Base-by-base conservation (phyloP, 164 flowering plant genomes). In the Vitis cinerea region DNA sequence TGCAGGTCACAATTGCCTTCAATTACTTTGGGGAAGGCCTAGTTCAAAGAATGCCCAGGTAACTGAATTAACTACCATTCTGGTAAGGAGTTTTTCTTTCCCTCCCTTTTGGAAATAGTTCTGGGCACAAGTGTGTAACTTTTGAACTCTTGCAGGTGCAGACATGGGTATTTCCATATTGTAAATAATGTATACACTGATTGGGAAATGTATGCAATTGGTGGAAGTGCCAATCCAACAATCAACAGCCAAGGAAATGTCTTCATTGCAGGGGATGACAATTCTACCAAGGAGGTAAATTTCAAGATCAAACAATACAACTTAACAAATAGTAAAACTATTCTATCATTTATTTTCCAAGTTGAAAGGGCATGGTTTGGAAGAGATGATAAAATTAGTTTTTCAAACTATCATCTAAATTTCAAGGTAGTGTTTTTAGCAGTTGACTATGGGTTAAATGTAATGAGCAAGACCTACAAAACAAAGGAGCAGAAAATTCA, bases 191-290 rank as follows among this genome's bases (percentile, higher is more conserved):
- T 64, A 4, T 80, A 75, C 61, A 73, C 72, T 23, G 74, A 71
- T 5, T 84, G 85, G 87, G 65, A 78, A 62, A 80, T 73, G 83
- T 80, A 84, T 66, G 85, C 87, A 14, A 78, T 80, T 16, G 85
- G 83, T 9, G 85, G 85, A 57, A 84, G 87, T 69, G 87, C 85
- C 0, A 74, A 69, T 67, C 86, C 84, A 3, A 84, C 85, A 13
- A 84, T 81, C 67, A 79, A 79, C 49, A 82, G 87, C 69, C 85
- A 78, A 73, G 82, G 83, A 16, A 84, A 84, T 49, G 49, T 68
- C 4, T 83, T 79, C 66, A 58, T 78, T 12, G 87, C 84, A 56
- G n/a, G 77, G 14, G 65, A 74, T 29, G 49, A 66, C 16, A 23
- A 47, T 31, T 57, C 5, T 29, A 50, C 74, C 10, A 83, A 80